Conservation (phyloP, 306 rosid genomes). For the Leucaena leucocephala region DNA sequence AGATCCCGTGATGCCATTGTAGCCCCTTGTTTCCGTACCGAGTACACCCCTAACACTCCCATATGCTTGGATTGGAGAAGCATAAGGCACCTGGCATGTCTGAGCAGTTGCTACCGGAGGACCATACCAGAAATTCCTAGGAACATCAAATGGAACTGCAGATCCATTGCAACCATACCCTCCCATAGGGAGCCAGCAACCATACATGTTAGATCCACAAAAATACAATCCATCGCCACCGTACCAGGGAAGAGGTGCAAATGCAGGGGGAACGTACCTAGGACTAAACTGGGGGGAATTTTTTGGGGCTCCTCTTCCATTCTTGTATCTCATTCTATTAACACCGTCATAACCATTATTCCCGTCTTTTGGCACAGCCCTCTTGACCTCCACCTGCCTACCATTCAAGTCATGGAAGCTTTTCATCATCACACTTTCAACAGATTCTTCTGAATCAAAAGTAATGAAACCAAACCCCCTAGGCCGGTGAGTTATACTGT, state of each 20-base stretch:
- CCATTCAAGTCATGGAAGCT: constrained; percentile 79
- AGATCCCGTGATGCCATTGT: constrained; percentile 41
- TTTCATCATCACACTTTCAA: constrained; percentile 59
- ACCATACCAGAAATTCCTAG: constrained; percentile 50
- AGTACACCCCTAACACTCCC: constrained; percentile 46
- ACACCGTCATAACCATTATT: constrained; percentile 41
- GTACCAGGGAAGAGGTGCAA: constrained; percentile 48
- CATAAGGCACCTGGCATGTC: constrained; percentile 50
- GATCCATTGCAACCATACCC: constrained; percentile 51
- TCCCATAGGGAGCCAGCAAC: constrained; percentile 63
- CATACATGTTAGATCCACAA: constrained; percentile 47
- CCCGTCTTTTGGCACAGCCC: constrained; percentile 78
- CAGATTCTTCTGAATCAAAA: constrained; percentile 70
- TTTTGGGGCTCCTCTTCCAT: constrained; percentile 49
- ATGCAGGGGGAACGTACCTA: constrained; percentile 39
- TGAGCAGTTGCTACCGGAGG: constrained; percentile 44
- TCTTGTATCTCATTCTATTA: constrained; percentile 40
- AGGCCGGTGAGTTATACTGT: constrained; percentile 69
- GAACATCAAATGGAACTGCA: constrained; percentile 49
- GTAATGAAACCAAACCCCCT: constrained; percentile 92
- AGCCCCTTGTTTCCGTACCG: constrained; percentile 39
- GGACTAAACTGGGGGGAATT: constrained; percentile 41
- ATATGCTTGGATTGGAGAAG: constrained; percentile 38
- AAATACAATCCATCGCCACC: constrained; percentile 38
- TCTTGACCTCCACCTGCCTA: constrained; percentile 85